These are phyloP conservation scores for Suhomyces pyralidae DNA, from an alignment of 805 yeast genomes.

Conservation along the genomic window DNA sequence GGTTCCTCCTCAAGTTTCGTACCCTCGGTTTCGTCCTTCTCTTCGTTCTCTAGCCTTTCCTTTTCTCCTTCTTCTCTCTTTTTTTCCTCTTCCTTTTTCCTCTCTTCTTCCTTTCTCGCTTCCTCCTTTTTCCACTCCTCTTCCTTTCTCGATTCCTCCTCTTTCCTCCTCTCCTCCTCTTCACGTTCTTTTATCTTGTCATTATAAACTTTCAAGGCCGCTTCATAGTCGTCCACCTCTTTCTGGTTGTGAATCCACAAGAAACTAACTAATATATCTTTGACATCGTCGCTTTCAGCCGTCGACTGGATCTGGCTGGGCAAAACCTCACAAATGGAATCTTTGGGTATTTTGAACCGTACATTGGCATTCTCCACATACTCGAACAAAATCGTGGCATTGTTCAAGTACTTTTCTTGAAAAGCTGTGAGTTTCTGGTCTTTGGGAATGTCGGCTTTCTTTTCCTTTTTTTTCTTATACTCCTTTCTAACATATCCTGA, in stretches of 20 bases:
- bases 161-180: slow-evolving; percentile 19
- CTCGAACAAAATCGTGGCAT: slow-evolving; percentile 80
- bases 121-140: slow-evolving; percentile 21
- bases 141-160: slow-evolving; percentile 21
- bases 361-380: slow-evolving; percentile 75
- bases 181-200: slow-evolving; percentile 23
- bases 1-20: background rate
- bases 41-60: slow-evolving; percentile 11
- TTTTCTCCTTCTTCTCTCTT: slow-evolving; percentile 20
- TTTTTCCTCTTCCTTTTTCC: slow-evolving; percentile 17
- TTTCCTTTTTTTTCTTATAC: slow-evolving; percentile 8
- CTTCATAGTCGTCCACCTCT: slow-evolving; percentile 48
- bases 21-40: slow-evolving; percentile 10
- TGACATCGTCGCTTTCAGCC: slow-evolving; percentile 14
- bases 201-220: slow-evolving; percentile 28
- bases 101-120: slow-evolving; percentile 23
- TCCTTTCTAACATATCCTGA: slow-evolving; percentile 7
- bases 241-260: slow-evolving; percentile 49
- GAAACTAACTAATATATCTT: slow-evolving; percentile 48
- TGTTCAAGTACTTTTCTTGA: slow-evolving; percentile 65
- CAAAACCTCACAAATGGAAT: slow-evolving; percentile 65
- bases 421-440: slow-evolving; percentile 70
- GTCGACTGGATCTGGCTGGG: slow-evolving; percentile 13
- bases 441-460: slow-evolving; percentile 18
- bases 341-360: slow-evolving; percentile 72